A percentile compares a stretch with the other conserved stretches of the same genome.
phyloP scores from a whole-genome alignment of 768 basidiomycete species.

The Lentinula guzmanii region DNA sequence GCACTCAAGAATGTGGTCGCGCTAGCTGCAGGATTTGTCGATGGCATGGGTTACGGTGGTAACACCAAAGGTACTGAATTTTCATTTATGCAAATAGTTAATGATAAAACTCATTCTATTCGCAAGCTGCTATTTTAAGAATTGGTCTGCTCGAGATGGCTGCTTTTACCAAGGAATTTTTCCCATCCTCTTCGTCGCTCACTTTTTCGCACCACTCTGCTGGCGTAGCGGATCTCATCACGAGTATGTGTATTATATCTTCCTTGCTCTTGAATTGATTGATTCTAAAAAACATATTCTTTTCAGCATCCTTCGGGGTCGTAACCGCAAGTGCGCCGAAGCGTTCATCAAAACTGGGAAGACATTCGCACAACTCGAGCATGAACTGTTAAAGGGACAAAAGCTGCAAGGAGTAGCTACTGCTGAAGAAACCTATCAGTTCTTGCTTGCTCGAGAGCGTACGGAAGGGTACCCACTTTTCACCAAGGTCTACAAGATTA shows the following conservation, averaged over 20 bases:
- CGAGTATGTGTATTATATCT: not conserved
- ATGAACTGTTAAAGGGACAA: constrained; percentile 11
- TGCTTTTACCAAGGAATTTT: constrained; percentile 10
- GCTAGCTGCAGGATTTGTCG: constrained; percentile 9
- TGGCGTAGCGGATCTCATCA: constrained; percentile 11
- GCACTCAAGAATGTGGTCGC: constrained; percentile 12
- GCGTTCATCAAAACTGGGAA: constrained; percentile 11
- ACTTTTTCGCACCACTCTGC: constrained; percentile 13
- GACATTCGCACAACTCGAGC: constrained; percentile 9
- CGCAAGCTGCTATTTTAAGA: constrained; percentile 5
- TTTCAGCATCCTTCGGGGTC: constrained; percentile 8
- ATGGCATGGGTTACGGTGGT: constrained; percentile 11
- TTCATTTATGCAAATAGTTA: not conserved
- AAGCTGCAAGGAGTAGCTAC: constrained; percentile 11
- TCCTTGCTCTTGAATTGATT: not conserved
- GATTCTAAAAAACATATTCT: not conserved
- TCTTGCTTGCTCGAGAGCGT: constrained; percentile 8
- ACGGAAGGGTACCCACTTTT: constrained; percentile 10
- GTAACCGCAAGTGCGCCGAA: constrained; percentile 12
- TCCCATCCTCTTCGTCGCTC: constrained; percentile 8
- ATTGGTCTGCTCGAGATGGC: constrained; percentile 11
- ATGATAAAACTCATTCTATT: not conserved
- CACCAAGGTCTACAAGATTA: constrained; percentile 12
- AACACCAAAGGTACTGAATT: constrained; percentile 3
- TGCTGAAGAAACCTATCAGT: constrained; percentile 8